These are phyloP conservation scores for Adansonia grandidieri DNA, from an alignment of 441 rosid species.

Conservation along the genomic window DNA sequence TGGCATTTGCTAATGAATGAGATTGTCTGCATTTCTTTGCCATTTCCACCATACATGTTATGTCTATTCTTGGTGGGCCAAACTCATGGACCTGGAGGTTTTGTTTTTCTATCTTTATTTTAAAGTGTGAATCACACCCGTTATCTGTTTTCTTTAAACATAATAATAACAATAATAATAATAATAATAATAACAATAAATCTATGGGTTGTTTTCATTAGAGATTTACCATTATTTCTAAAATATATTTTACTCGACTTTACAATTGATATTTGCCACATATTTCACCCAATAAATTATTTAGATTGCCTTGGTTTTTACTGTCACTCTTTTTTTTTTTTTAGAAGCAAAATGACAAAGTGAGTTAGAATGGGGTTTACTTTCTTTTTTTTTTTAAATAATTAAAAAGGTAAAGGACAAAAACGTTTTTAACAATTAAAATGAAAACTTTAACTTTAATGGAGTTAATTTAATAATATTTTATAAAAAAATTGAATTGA, in stretches of 20 bases:
- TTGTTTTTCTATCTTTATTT: neutral
- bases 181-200: neutral
- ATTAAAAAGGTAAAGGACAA: neutral
- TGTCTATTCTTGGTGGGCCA: neutral
- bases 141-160: neutral
- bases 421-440: neutral
- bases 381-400: neutral
- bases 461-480: too few species aligned
- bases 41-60: neutral
- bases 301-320: neutral
- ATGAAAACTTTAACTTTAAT: neutral
- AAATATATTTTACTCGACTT: neutral
- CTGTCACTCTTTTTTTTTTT: too few species aligned
- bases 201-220: too few species aligned
- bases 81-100: neutral
- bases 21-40: neutral
- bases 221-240: too few species aligned
- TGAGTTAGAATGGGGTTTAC: neutral
- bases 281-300: neutral
- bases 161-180: neutral
- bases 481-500: too few species aligned
- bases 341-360: neutral
- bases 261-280: neutral
- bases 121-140: neutral
- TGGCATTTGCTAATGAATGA: too few species aligned